Evolutionary conservation across 2,329 filamentous ascomycete genomes (phyloP), one percentile per base, ranked within the genome.

Genomic region (Scleromitrula shiraiana): DNA sequence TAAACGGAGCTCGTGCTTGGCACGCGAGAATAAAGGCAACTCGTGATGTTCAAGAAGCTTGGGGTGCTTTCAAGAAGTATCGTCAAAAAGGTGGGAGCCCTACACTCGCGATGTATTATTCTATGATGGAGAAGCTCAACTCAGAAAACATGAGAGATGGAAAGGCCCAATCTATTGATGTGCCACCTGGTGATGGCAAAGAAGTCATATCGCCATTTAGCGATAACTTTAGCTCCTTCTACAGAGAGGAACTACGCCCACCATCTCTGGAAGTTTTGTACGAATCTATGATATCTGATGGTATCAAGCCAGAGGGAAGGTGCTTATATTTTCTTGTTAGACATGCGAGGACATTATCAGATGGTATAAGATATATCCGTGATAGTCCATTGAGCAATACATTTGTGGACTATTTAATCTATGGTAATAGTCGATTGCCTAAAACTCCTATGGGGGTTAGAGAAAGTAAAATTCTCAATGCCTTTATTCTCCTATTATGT

Each of bases 211-310:
- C 76, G 1, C 71, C 78, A 17, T 67, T 80, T 17, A 72, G 77
- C 47, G 67, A 68, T 63, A 85, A 73, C 63, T 74, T 72, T 58
- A 84, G 72, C 50, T 74, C 81, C n/a, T 77, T 81, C 46, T 83
- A 85, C 49, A 78, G 77, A 54, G 74, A 78, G 32, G 72, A 78
- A n/a, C 67, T 80, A 36, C 68, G 71, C 12, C 78, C 83, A 1
- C 85, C 85, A 2, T 7, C 69, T 1, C 65, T 80, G 9, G 65
- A 71, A 4, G 69, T 76, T 42, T 68, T 90, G 4, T 84, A 83
- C 50, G 59, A 70, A 9, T 68, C 72, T 35, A 85, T 89, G 78
- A 50, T 67, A 10, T 60, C 59, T 1, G 67, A 69, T 2, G 70
- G 72, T 1, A 59, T 83, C 17, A 64, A 61, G 6, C 76, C 80